These are phyloP conservation scores for Ustilago vetiveriae DNA, from an alignment of 1,284 basidiomycete species.

Conservation along the genomic window DNA sequence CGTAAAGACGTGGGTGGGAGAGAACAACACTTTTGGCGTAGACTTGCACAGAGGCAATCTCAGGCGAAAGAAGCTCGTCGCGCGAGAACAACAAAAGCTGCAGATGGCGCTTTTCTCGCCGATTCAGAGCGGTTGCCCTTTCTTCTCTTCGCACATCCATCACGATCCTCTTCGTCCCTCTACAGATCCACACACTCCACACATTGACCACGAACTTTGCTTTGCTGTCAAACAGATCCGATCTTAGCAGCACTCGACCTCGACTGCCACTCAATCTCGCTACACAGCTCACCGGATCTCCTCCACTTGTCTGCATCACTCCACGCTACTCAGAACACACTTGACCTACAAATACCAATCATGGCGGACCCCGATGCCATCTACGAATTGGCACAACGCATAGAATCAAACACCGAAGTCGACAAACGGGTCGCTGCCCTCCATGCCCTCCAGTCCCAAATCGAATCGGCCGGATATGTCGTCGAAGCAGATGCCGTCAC, in stretches of 20 bases:
- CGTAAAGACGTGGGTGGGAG: no score
- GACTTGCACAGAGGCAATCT: not conserved
- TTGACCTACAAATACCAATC: not conserved
- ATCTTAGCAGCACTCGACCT: no score
- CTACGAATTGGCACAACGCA: constrained; percentile 40
- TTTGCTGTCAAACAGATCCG: no score
- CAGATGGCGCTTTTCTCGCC: not conserved
- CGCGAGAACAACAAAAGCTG: constrained; percentile 4
- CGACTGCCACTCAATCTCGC: not conserved
- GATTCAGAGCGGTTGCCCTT: not conserved
- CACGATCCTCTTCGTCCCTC: not conserved
- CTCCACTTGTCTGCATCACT: not conserved
- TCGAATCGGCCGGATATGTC: constrained; percentile 37
- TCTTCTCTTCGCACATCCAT: not conserved
- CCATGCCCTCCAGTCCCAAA: constrained; percentile 30
- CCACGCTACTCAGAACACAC: no score
- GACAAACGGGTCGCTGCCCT: constrained; percentile 44
- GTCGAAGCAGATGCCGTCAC: constrained; percentile 53
- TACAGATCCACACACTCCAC: no score
- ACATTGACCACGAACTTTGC: not conserved
- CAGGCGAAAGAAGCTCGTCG: no score
- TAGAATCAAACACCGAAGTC: constrained; percentile 44
- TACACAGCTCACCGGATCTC: not conserved
- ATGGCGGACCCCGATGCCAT: constrained; percentile 47
- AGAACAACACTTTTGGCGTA: constrained; percentile 13